These are phyloP conservation scores for Aspergillus floridensis DNA, from an alignment of 2,329 filamentous ascomycete species.

Conservation along the genomic window DNA sequence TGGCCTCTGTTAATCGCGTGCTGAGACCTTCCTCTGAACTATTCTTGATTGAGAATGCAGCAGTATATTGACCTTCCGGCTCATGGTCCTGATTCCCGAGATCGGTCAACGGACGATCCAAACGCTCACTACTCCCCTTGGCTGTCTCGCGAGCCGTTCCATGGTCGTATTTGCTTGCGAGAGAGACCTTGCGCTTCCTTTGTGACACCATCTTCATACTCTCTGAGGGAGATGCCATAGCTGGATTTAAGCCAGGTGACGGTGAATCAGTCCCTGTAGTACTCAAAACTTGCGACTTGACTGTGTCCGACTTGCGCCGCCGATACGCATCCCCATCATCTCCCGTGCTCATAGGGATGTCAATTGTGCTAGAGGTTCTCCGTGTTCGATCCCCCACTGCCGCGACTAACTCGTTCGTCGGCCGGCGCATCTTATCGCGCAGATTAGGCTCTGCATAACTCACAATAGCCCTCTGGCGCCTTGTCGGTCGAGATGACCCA, in stretches of 20 bases:
- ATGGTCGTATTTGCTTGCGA: conserved; percentile 19
- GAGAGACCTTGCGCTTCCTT: conserved; percentile 30
- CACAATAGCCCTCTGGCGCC: conserved; percentile 65
- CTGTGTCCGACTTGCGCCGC: conserved; percentile 1
- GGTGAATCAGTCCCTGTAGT: conserved; percentile 20
- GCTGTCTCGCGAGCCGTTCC: not conserved
- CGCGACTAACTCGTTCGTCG: conserved; percentile 72
- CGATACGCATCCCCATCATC: conserved; percentile 16
- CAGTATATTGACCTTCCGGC: not conserved
- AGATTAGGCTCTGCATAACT: conserved; percentile 83
- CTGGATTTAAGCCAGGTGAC: conserved; percentile 15
- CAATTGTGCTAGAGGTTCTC: conserved; percentile 47
- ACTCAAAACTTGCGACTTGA: conserved; percentile 12
- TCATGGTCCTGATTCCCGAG: not conserved
- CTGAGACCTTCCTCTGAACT: not conserved
- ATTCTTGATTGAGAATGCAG: not conserved
- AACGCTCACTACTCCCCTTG: not conserved
- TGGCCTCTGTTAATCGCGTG: not conserved
- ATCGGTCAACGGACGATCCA: not conserved
- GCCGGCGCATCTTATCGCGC: conserved; percentile 78
- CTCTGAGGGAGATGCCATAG: conserved; percentile 15
- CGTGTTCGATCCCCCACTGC: conserved; percentile 57
- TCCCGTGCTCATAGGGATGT: conserved; percentile 45
- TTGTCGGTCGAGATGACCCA: conserved; percentile 61
- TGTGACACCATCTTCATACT: conserved; percentile 28